Evolutionary conservation across 1,284 basidiomycete genomes (phyloP).

Genomic region (Irpex rosettiformis): DNA sequence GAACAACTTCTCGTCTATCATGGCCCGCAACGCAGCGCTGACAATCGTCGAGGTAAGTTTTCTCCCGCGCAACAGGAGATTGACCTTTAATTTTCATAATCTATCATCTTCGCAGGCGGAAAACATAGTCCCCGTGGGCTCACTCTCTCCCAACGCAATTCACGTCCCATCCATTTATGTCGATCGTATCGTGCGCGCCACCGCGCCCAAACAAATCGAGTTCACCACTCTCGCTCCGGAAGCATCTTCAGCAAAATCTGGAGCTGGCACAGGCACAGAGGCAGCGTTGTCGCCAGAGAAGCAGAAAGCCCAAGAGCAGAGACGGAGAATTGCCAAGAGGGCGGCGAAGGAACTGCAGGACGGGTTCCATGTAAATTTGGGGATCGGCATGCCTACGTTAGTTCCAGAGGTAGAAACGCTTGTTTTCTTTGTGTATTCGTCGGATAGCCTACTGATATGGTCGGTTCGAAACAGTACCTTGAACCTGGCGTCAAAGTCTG

Average conservation of each 20-base stretch:
- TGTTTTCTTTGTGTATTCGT: not conserved
- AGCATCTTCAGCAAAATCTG: constrained; percentile 17
- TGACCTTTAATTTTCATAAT: not conserved
- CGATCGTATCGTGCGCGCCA: constrained; percentile 81
- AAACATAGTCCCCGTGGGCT: constrained; percentile 86
- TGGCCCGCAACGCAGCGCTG: constrained; percentile 87
- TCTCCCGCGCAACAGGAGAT: not conserved
- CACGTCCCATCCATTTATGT: constrained; percentile 88
- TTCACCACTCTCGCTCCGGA: constrained; percentile 62
- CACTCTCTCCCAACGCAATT: constrained; percentile 80
- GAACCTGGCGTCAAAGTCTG: constrained; percentile 81
- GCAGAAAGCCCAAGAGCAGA: constrained; percentile 42
- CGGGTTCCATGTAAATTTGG: constrained; percentile 76
- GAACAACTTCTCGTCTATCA: constrained; percentile 84
- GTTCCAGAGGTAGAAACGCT: constrained; percentile 50
- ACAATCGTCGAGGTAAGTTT: constrained; percentile 83
- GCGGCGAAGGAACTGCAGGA: constrained; percentile 90
- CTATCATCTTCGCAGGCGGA: constrained; percentile 59
- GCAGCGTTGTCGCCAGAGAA: constrained; percentile 43
- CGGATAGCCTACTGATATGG: not conserved
- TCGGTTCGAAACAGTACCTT: constrained; percentile 55
- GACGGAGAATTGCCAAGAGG: constrained; percentile 81
- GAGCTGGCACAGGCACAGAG: constrained; percentile 21
- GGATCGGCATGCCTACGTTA: constrained; percentile 91
- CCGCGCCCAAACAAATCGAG: constrained; percentile 79